Evolutionary conservation across 1,139 yeast species (phyloP), one percentile per base, ranked within the genome.

Genomic region (Geotrichum cucujoidarum): DNA sequence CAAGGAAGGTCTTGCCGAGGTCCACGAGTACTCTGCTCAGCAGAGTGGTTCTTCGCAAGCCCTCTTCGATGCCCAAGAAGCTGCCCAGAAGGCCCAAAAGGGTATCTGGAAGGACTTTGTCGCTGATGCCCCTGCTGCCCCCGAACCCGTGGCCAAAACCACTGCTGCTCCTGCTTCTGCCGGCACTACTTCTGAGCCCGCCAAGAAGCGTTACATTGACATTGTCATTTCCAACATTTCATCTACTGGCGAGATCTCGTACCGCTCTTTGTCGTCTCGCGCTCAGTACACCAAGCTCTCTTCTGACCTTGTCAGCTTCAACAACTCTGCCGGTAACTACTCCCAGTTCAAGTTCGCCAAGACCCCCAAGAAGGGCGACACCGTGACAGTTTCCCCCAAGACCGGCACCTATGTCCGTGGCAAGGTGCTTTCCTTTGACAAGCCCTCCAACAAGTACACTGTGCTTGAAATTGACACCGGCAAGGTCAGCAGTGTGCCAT

Each of bases 391-490:
- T 42, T 75, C 73, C 55, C 74, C 73, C 52, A 68, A 74, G 7
- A 78, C 75, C 40, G 76, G 77, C 57, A 75, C 77, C 32, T 82
- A 64, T 62, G 79, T 77, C 65, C 77, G 90, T 61, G 90, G 82
- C 16, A 73, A 68, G 53, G 77, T 84, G 39, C 50, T 74, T 14
- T 66, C 71, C 14, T 71, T 71, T 53, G 86, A 83, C 56, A 74
- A 74, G 55, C 57, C 73, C 7, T 60, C 74, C 27, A 67, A 67
- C 49, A 68, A 68, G 52, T 78, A 68, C 56, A 74, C 75, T 43
- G 81, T 83, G 20, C 74, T 75, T 57, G 82, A 81, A 55, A 64
- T 83, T 51, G 94, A 84, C 62, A 79, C 78, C 55, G 92, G 92
- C 43, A 77, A 78, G 47, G 60, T 71, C 40, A 83, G 79, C 56